Conservation (phyloP, 2,329 filamentous ascomycete genomes). For the Penicillium expansum region DNA sequence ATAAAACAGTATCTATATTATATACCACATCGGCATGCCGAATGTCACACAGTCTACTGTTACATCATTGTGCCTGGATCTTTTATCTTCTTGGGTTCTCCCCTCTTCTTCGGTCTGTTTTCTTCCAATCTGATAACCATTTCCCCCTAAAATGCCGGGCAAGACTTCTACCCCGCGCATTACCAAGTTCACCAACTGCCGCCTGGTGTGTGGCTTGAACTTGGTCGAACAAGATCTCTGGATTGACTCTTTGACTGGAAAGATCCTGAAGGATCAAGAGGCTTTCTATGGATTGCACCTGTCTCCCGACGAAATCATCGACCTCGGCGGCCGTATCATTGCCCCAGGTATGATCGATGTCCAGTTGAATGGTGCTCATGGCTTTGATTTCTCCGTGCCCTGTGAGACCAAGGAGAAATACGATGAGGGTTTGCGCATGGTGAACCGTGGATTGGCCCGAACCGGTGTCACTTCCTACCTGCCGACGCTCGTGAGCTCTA, state of each 20-base stretch:
- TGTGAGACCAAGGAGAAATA: slow-evolving; percentile 64
- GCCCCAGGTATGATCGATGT: slow-evolving; percentile 85
- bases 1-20: no score
- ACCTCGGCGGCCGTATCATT: slow-evolving; percentile 79
- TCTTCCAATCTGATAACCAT: background rate
- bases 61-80: slow-evolving; percentile 19
- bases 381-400: slow-evolving; percentile 88
- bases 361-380: slow-evolving; percentile 88
- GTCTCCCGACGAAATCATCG: slow-evolving; percentile 68
- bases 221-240: slow-evolving; percentile 80
- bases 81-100: slow-evolving; percentile 9
- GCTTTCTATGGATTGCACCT: slow-evolving; percentile 51
- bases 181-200: slow-evolving; percentile 87
- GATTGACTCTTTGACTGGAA: slow-evolving; percentile 78
- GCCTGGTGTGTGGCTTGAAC: slow-evolving; percentile 64
- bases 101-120: background rate
- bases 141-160: slow-evolving; percentile 37
- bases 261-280: slow-evolving; percentile 70
- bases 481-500: slow-evolving; percentile 74
- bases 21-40: slow-evolving; percentile 25
- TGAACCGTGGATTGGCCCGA: slow-evolving; percentile 69
- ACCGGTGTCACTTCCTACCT: slow-evolving; percentile 87
- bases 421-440: slow-evolving; percentile 65
- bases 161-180: slow-evolving; percentile 50
- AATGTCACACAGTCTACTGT: slow-evolving; percentile 20